Evolutionary conservation across 2,329 filamentous ascomycete species (phyloP).

Genomic region (Camptophora hylomeconis): DNA sequence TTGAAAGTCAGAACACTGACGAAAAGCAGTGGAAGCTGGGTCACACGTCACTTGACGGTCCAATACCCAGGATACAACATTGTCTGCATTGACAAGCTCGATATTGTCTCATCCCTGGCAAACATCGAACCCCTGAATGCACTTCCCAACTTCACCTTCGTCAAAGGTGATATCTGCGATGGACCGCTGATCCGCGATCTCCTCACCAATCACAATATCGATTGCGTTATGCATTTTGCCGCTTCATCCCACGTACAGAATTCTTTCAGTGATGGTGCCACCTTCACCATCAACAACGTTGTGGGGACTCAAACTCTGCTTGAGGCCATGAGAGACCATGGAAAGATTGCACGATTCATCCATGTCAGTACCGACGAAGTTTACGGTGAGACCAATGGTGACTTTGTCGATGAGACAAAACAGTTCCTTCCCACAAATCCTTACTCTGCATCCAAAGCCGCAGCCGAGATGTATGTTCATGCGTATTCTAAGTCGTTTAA

Average conservation of each 20-base stretch:
- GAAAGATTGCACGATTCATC: slow-evolving; percentile 58
- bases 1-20: no score
- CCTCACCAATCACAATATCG: slow-evolving; percentile 57
- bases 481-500: slow-evolving; percentile 56
- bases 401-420: slow-evolving; percentile 56
- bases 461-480: slow-evolving; percentile 74
- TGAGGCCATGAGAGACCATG: slow-evolving; percentile 55
- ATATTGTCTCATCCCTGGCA: slow-evolving; percentile 70
- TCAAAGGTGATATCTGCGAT: slow-evolving; percentile 66
- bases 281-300: slow-evolving; percentile 70
- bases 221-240: slow-evolving; percentile 73
- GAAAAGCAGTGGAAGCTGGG: slow-evolving; percentile 59
- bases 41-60: slow-evolving; percentile 62
- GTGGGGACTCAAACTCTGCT: slow-evolving; percentile 70
- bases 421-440: slow-evolving; percentile 73
- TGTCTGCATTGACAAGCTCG: slow-evolving; percentile 72
- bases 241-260: slow-evolving; percentile 76
- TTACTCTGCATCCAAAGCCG: slow-evolving; percentile 68
- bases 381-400: slow-evolving; percentile 65
- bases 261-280: slow-evolving; percentile 70
- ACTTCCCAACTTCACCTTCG: slow-evolving; percentile 62
- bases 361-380: slow-evolving; percentile 79
- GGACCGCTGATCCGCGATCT: slow-evolving; percentile 56
- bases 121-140: slow-evolving; percentile 59
- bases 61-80: slow-evolving; percentile 74